phyloP scores from a whole-genome alignment of 306 rosid genomes.

The Prunus dulcis region DNA sequence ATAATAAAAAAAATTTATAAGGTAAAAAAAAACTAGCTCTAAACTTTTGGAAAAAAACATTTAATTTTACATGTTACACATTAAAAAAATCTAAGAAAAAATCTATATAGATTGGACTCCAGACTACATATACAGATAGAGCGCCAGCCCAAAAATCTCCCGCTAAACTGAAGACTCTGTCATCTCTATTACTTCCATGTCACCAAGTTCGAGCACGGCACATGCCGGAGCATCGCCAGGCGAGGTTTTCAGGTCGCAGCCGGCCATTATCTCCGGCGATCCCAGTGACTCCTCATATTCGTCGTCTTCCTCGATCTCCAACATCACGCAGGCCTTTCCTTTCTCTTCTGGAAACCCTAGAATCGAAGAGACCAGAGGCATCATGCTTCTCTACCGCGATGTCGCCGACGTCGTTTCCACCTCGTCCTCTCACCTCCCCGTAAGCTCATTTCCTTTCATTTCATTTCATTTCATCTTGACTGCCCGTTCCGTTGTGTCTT shows the following conservation, averaged over 20 bases:
- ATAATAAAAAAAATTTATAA: too few species aligned
- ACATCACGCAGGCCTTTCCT: conserved; percentile 53
- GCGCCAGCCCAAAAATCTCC: conserved; percentile 5
- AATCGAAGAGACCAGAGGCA: conserved; percentile 88
- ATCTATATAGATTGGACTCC: too few species aligned
- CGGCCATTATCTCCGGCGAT: conserved; percentile 30
- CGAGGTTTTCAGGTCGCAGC: conserved; percentile 31
- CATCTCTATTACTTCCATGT: conserved; percentile 16
- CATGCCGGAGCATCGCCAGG: conserved; percentile 35
- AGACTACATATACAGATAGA: too few species aligned
- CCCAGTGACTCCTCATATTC: conserved; percentile 31
- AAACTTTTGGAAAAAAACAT: too few species aligned
- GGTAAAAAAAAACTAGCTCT: too few species aligned
- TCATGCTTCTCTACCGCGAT: conserved; percentile 78
- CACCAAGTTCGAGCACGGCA: conserved; percentile 43
- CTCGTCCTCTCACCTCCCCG: conserved; percentile 56
- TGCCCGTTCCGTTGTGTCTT: background rate
- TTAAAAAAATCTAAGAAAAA: too few species aligned
- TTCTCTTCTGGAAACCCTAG: conserved; percentile 99
- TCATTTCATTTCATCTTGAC: background rate
- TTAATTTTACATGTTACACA: too few species aligned
- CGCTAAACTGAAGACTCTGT: conserved; percentile 5
- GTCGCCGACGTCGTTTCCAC: conserved; percentile 20
- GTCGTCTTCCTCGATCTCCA: conserved; percentile 49
- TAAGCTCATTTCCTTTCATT: conserved; percentile 16